Evolutionary conservation across 106 monocot genomes (phyloP).

Genomic region (Dendrobium huoshanense): DNA sequence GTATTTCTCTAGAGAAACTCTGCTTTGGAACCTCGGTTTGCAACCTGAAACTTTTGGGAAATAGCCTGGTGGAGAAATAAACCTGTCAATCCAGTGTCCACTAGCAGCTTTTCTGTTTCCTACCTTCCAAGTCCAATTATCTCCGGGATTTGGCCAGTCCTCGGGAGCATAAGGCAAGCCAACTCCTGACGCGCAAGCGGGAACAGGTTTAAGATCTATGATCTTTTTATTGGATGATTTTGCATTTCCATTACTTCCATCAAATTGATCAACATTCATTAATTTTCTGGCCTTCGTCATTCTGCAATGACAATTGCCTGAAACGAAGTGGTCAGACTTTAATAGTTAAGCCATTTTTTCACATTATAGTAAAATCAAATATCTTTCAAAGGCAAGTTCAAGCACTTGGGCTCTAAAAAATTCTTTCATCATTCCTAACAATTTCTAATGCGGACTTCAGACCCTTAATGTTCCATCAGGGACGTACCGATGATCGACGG

Average conservation of each 20-base stretch:
- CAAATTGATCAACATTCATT: conserved; percentile 17
- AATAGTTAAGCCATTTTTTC: not conserved
- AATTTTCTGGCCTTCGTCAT: conserved; percentile 12
- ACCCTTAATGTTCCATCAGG: no score
- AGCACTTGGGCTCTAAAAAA: not conserved
- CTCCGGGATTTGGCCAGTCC: conserved; percentile 69
- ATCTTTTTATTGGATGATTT: conserved; percentile 6
- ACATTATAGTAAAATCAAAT: not conserved
- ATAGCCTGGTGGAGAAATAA: conserved; percentile 36
- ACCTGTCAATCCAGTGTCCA: conserved; percentile 63
- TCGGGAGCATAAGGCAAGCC: conserved; percentile 90
- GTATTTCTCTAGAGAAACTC: conserved; percentile 32
- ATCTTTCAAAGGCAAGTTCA: not conserved
- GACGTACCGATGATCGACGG: no score
- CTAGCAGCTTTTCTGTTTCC: conserved; percentile 33
- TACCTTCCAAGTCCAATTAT: conserved; percentile 81
- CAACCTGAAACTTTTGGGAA: conserved; percentile 20
- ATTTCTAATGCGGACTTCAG: not conserved
- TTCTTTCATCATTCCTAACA: not conserved
- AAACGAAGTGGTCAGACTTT: not conserved
- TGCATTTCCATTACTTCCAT: conserved; percentile 11
- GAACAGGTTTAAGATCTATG: conserved; percentile 38
- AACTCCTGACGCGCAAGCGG: conserved; percentile 41
- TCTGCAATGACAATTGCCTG: conserved; percentile 7
- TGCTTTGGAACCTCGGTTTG: conserved; percentile 34